Conservation (phyloP, 495 filamentous ascomycete genomes). For the Thozetella sp. region DNA sequence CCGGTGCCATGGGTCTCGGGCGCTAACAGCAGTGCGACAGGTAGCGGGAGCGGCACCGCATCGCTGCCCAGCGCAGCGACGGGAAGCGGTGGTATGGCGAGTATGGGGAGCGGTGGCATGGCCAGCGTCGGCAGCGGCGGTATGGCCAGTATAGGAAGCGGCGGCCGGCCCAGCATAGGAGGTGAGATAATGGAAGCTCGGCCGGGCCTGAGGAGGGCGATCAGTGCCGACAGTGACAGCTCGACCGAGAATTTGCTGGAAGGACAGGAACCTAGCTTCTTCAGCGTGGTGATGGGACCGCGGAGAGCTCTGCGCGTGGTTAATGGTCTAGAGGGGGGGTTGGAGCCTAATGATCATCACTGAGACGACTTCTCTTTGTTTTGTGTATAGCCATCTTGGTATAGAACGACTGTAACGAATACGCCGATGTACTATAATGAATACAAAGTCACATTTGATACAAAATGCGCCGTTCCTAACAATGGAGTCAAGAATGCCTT, state of each 20-base stretch:
- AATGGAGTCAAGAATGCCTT: too few relatives aligned
- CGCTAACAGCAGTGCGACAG: conserved; percentile 5
- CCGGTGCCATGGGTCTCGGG: neutral
- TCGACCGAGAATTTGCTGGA: conserved; percentile 57
- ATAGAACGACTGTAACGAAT: too few relatives aligned
- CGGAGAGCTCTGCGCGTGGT: conserved; percentile 73
- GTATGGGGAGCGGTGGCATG: too few relatives aligned
- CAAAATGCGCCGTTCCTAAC: too few relatives aligned
- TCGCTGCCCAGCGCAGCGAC: conserved; percentile 5
- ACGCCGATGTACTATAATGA: too few relatives aligned
- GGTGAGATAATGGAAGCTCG: conserved; percentile 13
- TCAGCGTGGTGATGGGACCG: conserved; percentile 72
- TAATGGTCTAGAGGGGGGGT: conserved; percentile 49
- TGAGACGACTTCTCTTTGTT: too few relatives aligned
- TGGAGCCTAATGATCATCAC: too few relatives aligned
- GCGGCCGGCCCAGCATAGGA: too few relatives aligned
- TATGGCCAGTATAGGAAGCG: too few relatives aligned
- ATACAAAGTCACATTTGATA: too few relatives aligned
- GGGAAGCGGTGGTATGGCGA: neutral
- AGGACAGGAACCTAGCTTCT: conserved; percentile 72
- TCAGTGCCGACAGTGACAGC: conserved; percentile 31
- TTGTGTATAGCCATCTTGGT: too few relatives aligned
- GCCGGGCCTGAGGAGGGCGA: conserved; percentile 32
- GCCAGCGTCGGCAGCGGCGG: too few relatives aligned
- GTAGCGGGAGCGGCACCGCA: conserved; percentile 14